Conservation (phyloP, 352 stramenopile genomes). For the Pythium oligandrum region DNA sequence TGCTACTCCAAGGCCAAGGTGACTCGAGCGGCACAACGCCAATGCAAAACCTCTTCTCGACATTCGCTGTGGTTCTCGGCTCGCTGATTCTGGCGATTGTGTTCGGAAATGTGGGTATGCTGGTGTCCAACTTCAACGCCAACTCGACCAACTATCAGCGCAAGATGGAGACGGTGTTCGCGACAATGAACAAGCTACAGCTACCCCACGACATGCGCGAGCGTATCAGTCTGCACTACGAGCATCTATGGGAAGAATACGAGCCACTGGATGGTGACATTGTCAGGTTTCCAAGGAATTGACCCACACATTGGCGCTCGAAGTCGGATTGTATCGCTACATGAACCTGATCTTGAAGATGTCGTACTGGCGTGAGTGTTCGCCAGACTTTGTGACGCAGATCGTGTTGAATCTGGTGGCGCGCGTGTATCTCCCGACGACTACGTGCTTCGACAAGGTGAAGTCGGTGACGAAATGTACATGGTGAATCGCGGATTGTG, state of each 20-base stretch:
- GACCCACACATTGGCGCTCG: too few relatives aligned
- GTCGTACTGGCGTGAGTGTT: too few relatives aligned
- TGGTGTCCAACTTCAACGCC: slow-evolving; percentile 59
- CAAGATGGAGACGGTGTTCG: slow-evolving; percentile 66
- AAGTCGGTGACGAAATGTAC: too few relatives aligned
- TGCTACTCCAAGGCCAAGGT: slow-evolving; percentile 53
- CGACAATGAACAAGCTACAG: slow-evolving; percentile 51
- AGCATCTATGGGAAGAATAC: slow-evolving; percentile 36
- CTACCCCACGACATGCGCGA: slow-evolving; percentile 39
- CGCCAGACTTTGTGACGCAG: too few relatives aligned
- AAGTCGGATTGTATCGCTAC: too few relatives aligned
- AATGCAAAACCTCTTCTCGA: slow-evolving; percentile 38
- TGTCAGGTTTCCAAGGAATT: too few relatives aligned
- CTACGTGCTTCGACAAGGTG: too few relatives aligned
- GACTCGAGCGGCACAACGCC: slow-evolving; percentile 17
- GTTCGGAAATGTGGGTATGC: slow-evolving; percentile 60
- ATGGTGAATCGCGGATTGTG: too few relatives aligned
- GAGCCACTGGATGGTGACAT: too few relatives aligned
- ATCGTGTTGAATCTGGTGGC: too few relatives aligned
- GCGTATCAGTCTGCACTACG: slow-evolving; percentile 69
- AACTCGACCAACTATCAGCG: slow-evolving; percentile 49
- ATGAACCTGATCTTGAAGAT: too few relatives aligned
- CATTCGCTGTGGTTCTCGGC: slow-evolving; percentile 39
- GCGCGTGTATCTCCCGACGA: too few relatives aligned
- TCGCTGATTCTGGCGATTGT: slow-evolving; percentile 58